Conservation (phyloP, 2,329 filamentous ascomycete species). For the Aspergillus texensis region DNA sequence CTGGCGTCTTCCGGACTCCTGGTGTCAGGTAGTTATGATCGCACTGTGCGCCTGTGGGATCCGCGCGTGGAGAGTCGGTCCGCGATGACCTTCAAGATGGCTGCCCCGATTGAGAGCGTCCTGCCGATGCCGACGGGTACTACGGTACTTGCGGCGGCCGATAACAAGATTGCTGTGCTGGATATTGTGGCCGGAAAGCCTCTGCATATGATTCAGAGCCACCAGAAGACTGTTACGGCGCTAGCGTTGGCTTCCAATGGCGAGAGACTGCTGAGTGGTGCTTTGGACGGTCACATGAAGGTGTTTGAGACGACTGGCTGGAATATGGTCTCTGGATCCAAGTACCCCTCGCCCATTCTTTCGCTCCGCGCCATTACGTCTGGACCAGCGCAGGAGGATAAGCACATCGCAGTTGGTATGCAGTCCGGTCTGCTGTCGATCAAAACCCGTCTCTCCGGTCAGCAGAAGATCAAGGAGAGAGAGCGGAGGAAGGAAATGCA, state of each 20-base stretch:
- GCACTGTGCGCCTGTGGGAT: slow-evolving; percentile 93
- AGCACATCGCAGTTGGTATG: slow-evolving; percentile 93
- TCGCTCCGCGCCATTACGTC: slow-evolving; percentile 75
- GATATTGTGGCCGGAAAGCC: slow-evolving; percentile 91
- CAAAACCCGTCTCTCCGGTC: slow-evolving; percentile 81
- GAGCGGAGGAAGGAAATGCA: slow-evolving; percentile 85
- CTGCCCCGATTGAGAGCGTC: slow-evolving; percentile 85
- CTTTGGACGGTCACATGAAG: slow-evolving; percentile 94
- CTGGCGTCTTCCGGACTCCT: slow-evolving; percentile 69
- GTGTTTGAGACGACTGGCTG: slow-evolving; percentile 91
- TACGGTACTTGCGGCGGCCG: slow-evolving; percentile 80
- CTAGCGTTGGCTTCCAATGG: slow-evolving; percentile 80
- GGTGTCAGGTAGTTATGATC: slow-evolving; percentile 90
- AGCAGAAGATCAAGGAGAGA: slow-evolving; percentile 74
- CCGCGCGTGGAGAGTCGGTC: slow-evolving; percentile 69
- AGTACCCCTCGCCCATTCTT: slow-evolving; percentile 90
- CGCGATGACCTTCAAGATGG: slow-evolving; percentile 94
- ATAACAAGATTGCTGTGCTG: slow-evolving; percentile 84
- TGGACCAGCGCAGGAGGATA: slow-evolving; percentile 73
- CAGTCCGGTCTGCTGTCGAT: slow-evolving; percentile 89
- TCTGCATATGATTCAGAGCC: slow-evolving; percentile 82
- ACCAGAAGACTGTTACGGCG: slow-evolving; percentile 96
- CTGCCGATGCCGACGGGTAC: slow-evolving; percentile 84
- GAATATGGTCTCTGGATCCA: slow-evolving; percentile 94
- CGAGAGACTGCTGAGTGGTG: slow-evolving; percentile 80